Base-by-base conservation (phyloP, 2,329 filamentous ascomycete species). In the Leptographium lundbergii region DNA sequence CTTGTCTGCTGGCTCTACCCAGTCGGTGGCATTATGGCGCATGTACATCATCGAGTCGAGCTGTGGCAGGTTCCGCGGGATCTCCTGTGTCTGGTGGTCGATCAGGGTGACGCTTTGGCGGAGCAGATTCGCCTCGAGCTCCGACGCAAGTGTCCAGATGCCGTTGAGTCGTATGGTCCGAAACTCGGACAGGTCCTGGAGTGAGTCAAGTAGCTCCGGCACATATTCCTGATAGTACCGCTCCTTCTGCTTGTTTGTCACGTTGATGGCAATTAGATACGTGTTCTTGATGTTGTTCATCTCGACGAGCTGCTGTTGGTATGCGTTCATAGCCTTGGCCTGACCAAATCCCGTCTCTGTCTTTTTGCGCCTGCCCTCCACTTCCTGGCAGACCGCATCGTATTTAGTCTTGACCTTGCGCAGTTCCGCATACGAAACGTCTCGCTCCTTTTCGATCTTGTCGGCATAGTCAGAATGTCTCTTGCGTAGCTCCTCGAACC, bases 281-380 rank as follows among this genome's bases (percentile, higher is more conserved):
- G 88, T 91, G 71, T 99, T 99, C 78, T 99, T 99, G 71, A 87
- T 81, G 70, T 99, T 99, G 73, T 94, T 89, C 94, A 97, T 97
- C 66, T 99, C 94, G 61, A 86, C 75, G 61, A 95, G 79, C 72
- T 97, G 92, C 69, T 96, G 90, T 68, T 95, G 89, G 72, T 95
- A 99, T 45, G 89, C 85, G 69, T 84, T 87, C 69, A 96, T 89
- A 9, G 92, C 91, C 75, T 96, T 99, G 63, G 83, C 76, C 74
- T 96, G 96, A 71, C 97, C 92, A 68, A 94, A 95, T n/a, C 91
- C 85, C 54, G 87, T 87, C 68, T 99, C 94, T 56, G 88, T 85
- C 79, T 99, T 99, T 77, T 96, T 97, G 67, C 94, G 87, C 71
- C 87, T 86, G 65, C 85, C 89, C 75, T 99, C 94, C 29, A 99